Percentiles rank a stretch among this genome's conserved stretches.
Evolutionary conservation across 2,329 filamentous ascomycete species (phyloP).

Genomic region (Microdochium bolleyi): DNA sequence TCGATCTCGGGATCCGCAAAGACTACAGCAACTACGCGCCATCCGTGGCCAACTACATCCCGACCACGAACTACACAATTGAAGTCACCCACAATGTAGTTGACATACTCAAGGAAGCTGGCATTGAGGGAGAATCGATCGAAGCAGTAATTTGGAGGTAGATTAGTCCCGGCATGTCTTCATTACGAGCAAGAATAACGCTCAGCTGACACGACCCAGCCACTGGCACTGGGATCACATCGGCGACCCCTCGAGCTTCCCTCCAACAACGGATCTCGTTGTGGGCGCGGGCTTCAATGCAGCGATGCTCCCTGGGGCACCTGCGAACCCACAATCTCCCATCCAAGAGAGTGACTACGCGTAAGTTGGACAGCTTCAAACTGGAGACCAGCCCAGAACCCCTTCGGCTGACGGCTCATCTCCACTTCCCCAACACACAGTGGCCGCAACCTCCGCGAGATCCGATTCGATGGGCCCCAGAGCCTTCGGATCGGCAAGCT

Average conservation of each 20-base stretch:
- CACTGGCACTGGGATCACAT: conserved; percentile 44
- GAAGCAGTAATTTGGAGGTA: conserved; percentile 4
- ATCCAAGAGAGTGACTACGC: conserved; percentile 21
- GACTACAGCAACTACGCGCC: neutral
- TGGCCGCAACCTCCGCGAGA: conserved; percentile 15
- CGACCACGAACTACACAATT: neutral
- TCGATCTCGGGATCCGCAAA: neutral
- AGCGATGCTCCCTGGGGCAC: conserved; percentile 36
- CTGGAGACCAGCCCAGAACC: neutral
- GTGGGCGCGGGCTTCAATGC: conserved; percentile 44
- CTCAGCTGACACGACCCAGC: neutral
- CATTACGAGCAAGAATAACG: conserved; percentile 5
- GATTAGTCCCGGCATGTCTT: conserved; percentile 1
- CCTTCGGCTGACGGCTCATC: neutral
- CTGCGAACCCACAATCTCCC: conserved; percentile 23
- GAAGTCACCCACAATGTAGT: neutral
- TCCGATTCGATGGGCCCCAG: conserved; percentile 10
- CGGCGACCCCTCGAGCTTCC: conserved; percentile 40
- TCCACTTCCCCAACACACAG: conserved; percentile 1
- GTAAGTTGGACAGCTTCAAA: conserved; percentile 5
- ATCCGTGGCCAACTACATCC: neutral
- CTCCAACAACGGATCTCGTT: conserved; percentile 33
- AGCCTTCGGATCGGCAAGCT: conserved; percentile 10
- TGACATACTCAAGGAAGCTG: neutral
- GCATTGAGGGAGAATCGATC: neutral